Evolutionary conservation across 2,329 filamentous ascomycete genomes (phyloP), one percentile per base, ranked within the genome.

Genomic region (Chalara sp.): DNA sequence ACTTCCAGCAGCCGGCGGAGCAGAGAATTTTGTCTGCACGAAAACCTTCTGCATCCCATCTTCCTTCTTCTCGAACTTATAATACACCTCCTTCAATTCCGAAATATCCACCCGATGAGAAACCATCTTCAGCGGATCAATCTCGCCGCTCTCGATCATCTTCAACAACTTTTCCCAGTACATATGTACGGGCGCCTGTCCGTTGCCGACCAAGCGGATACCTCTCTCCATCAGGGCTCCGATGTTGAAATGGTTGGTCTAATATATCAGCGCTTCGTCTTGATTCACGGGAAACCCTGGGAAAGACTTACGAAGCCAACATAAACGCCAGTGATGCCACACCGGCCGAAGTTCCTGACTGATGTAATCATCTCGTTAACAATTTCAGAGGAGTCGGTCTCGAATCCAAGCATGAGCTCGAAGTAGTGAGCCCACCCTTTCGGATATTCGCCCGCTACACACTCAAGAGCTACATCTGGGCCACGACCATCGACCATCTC

Each of bases 301-400:
- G 8, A 29, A 44, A 40, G 21, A 69, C 76, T 65, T 58, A 79
- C 76, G 55, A 79, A 82, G 53, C 79, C 79, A 31, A 80, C 76
- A 53, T 83, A 82, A 21, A 81, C 79, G 49, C 88, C 89, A 0
- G 89, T 95, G 51, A 95, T 76, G 28, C 89, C 88, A 49, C 83
- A 83, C 6, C 87, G 76, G 5, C 89, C 86, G 60, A 76, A 89
- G 61, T 81, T 87, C 46, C 80, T 74, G 10, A 87, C 84, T n/a
- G 80, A 75, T 61, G 85, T 80, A 32, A 90, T 81, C 83, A 88
- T 88, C 70, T 90, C 86, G 64, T 90, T 90, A 56, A 90, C 52
- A 43, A 89, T 81, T 71, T 90, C 89, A 48, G 83, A 87, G 0
- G 88, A 92, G 62, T 95, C 89, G 0, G 88, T 95, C 72, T 95